A percentile compares a stretch with the other conserved stretches of the same genome.
Conservation (phyloP, 305 asterid species). For the Rubia tinctorum region DNA sequence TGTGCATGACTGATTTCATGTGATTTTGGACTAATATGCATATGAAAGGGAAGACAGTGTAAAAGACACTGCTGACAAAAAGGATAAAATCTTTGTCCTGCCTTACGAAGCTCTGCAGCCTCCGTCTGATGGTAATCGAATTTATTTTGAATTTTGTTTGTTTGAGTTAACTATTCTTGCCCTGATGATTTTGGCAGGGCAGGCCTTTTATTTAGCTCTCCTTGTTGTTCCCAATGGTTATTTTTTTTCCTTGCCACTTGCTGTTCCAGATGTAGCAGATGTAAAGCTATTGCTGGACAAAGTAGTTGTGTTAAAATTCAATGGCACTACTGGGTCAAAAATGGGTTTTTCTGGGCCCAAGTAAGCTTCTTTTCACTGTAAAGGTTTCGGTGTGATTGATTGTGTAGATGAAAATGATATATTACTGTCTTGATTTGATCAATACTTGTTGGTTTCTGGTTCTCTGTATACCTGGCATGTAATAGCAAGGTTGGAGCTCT, state of each 20-base stretch:
- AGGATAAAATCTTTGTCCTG: slow-evolving; percentile 43
- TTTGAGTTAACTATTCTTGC: background rate
- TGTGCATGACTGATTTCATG: slow-evolving; percentile 2
- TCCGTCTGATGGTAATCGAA: slow-evolving; percentile 59
- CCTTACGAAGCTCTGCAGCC: slow-evolving; percentile 65
- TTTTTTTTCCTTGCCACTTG: slow-evolving; percentile 16
- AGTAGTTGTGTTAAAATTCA: slow-evolving; percentile 73
- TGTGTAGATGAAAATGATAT: background rate
- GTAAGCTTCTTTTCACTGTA: slow-evolving; percentile 47
- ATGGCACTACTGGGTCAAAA: slow-evolving; percentile 51
- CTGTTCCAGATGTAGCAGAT: slow-evolving; percentile 51
- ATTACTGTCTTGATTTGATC: slow-evolving; percentile 1
- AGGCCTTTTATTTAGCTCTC: background rate
- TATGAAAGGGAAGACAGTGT: slow-evolving; percentile 52
- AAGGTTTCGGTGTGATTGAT: background rate
- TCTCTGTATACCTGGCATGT: background rate
- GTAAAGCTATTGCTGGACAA: slow-evolving; percentile 72
- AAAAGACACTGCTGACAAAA: slow-evolving; percentile 30
- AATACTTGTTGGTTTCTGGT: background rate
- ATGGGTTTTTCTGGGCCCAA: slow-evolving; percentile 72
- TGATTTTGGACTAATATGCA: slow-evolving; percentile 28
- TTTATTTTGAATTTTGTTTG: background rate
- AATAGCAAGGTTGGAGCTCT: background rate
- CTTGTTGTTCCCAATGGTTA: slow-evolving; percentile 15
- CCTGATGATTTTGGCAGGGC: background rate